Base-by-base conservation (phyloP, 768 basidiomycete species). In the Tulasnella sp. region DNA sequence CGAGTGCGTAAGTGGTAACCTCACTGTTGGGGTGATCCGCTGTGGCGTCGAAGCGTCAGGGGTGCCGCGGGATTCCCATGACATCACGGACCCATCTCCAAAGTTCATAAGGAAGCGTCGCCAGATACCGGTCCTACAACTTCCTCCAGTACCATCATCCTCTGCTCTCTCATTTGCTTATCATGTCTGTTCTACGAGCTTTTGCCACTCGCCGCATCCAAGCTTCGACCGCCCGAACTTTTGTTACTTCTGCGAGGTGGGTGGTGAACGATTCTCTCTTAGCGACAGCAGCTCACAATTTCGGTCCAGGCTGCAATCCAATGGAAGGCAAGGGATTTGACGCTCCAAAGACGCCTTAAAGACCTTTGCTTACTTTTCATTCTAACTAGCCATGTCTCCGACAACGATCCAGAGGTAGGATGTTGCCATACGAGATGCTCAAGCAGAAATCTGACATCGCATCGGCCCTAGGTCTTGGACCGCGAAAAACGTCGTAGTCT, bases 351-450 rank as follows among this genome's bases (percentile, higher is more conserved):
- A 12, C 72, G 14, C 5, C n/a, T 0, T 34, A 37, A 1, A 74
- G 2, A 3, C 22, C 40, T 18, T 40, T 42, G 9, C 40, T 75
- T 6, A 42, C 74, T 3, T 18, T 69, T 8, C 16, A 22, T 24
- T 22, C 31, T 44, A 75, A n/a, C 54, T 41, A 77, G 76, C 76
- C 50, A 77, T 60, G 69, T 79, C 41, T 73, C 58, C 5, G 78
- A 40, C 69, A n/a, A 79, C 46, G 78, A 79, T 72, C 78, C 78
- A 24, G 69, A 79, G 58, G 78, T 79, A 14, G 24, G 78, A 11
- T 4, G 24, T 24, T 31, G 24, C 76, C 7, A 2, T 11, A 22
- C 12, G 6, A 20, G 28, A 41, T 11, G n/a, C 0, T 12, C 22
- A n/a, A 0, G 14, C 54, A 50, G 76, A 9, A 48, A 34, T 6